Evolutionary conservation across 805 yeast genomes (phyloP).

Genomic region (Barnettozyma sucrosica): DNA sequence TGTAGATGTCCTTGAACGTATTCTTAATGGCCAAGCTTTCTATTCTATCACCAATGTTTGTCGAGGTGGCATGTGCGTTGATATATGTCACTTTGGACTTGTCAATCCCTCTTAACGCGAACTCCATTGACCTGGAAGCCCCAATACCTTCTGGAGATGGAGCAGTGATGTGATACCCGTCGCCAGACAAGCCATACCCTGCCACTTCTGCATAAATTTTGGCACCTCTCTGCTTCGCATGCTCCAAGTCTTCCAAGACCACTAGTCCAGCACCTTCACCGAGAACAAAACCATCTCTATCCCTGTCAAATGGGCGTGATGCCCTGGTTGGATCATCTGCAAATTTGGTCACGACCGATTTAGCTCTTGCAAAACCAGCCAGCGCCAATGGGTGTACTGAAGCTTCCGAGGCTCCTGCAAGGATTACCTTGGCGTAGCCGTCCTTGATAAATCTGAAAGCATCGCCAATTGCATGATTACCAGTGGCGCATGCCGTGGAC

Average conservation of each 20-base stretch:
- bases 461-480: constrained; percentile 90
- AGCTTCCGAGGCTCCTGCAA: constrained; percentile 94
- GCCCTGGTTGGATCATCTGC: constrained; percentile 60
- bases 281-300: constrained; percentile 81
- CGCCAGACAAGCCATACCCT: constrained; percentile 91
- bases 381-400: constrained; percentile 80
- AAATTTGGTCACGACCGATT: constrained; percentile 61
- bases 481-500: constrained; percentile 96
- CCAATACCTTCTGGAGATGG: constrained; percentile 82
- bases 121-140: constrained; percentile 74
- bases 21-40: constrained; percentile 71
- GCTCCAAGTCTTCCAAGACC: constrained; percentile 69
- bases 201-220: constrained; percentile 71
- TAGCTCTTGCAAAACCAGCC: constrained; percentile 88
- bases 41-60: constrained; percentile 81
- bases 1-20: constrained; percentile 36
- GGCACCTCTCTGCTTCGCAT: constrained; percentile 62
- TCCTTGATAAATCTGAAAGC: constrained; percentile 74
- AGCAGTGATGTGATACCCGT: constrained; percentile 89
- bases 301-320: constrained; percentile 81
- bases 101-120: constrained; percentile 51
- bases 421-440: constrained; percentile 79
- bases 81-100: constrained; percentile 60
- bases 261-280: constrained; percentile 91
- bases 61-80: constrained; percentile 97